Percentiles rank a stretch among this genome's conserved stretches.
Conservation (phyloP, 2,329 filamentous ascomycete species). For the Aspergillus jensenii region DNA sequence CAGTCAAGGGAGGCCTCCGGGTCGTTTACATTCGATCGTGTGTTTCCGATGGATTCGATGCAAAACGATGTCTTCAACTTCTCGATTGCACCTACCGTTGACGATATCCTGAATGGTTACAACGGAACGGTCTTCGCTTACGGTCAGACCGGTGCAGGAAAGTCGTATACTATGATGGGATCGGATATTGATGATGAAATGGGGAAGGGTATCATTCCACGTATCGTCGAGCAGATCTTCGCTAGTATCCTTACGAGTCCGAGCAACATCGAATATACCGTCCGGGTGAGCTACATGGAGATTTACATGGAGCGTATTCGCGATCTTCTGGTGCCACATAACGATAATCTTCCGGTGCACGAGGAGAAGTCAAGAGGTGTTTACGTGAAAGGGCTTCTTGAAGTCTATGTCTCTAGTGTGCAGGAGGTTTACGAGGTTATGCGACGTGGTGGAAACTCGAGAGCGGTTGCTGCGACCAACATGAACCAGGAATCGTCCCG, state of each 20-base stretch:
- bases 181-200: slow-evolving; percentile 88
- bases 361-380: slow-evolving; percentile 96
- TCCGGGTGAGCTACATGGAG: slow-evolving; percentile 98
- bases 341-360: slow-evolving; percentile 96
- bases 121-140: slow-evolving; percentile 99
- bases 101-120: slow-evolving; percentile 98
- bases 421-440: slow-evolving; percentile 97
- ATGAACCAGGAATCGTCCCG: slow-evolving; percentile 99
- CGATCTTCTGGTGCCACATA: slow-evolving; percentile 86
- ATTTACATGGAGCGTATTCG: slow-evolving; percentile 99
- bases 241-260: slow-evolving; percentile 89
- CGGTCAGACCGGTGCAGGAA: slow-evolving; percentile 95
- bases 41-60: slow-evolving; percentile 90
- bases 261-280: slow-evolving; percentile 96
- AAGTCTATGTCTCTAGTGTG: slow-evolving; percentile 94
- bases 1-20: slow-evolving; percentile 81
- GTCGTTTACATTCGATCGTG: slow-evolving; percentile 93
- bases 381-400: slow-evolving; percentile 91
- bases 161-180: slow-evolving; percentile 99
- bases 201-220: slow-evolving; percentile 89
- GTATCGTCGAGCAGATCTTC: slow-evolving; percentile 97
- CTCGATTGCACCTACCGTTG: slow-evolving; percentile 91
- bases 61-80: slow-evolving; percentile 97
- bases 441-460: slow-evolving; percentile 82
- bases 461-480: slow-evolving; percentile 94